phyloP scores from a whole-genome alignment of 192 early-diverging fungal genomes.

The Podila epigama region DNA sequence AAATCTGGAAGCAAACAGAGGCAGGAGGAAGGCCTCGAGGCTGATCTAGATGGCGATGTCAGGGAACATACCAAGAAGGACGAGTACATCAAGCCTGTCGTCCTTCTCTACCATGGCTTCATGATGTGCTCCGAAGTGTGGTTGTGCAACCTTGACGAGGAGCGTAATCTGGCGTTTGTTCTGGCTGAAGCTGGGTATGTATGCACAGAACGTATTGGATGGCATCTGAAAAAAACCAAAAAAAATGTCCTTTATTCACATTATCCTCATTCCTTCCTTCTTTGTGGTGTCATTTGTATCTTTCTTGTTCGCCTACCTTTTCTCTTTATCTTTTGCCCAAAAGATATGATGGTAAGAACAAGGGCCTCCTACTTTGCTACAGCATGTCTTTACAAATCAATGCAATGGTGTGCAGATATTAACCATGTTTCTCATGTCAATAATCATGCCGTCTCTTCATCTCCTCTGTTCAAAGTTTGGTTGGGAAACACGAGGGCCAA shows the following conservation, averaged over 20 bases:
- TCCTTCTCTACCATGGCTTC: slow-evolving; percentile 95
- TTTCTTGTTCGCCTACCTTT: too few species aligned
- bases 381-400: background rate
- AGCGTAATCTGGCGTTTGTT: slow-evolving; percentile 79
- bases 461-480: slow-evolving; percentile 70
- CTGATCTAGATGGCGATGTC: slow-evolving; percentile 9
- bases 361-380: too few species aligned
- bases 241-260: too few species aligned
- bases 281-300: too few species aligned
- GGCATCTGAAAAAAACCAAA: too few species aligned
- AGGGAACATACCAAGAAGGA: slow-evolving; percentile 16
- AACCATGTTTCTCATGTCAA: background rate
- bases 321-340: too few species aligned
- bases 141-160: slow-evolving; percentile 83
- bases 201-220: background rate
- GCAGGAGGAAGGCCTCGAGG: slow-evolving; percentile 40
- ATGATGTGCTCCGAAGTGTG: slow-evolving; percentile 94
- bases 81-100: slow-evolving; percentile 75
- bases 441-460: slow-evolving; percentile 9
- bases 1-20: slow-evolving; percentile 2
- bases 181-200: slow-evolving; percentile 81
- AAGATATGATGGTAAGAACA: too few species aligned
- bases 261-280: too few species aligned
- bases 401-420: background rate
- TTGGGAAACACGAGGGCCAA: slow-evolving; percentile 93